These are phyloP conservation scores for Aspergillus eucalypticola DNA, from an alignment of 2,329 filamentous ascomycete genomes.

Conservation along the genomic window DNA sequence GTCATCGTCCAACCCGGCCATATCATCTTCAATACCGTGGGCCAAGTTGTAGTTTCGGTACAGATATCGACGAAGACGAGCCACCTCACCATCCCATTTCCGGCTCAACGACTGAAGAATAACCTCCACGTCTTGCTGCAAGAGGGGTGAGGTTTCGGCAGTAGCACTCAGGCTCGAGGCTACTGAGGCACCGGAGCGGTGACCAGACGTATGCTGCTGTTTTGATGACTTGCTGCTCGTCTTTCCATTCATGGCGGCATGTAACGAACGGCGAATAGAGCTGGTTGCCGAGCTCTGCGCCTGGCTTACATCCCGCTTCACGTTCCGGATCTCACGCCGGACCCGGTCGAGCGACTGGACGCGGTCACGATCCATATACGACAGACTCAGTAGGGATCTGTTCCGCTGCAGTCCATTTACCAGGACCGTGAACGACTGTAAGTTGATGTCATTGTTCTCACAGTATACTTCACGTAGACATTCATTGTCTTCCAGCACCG, in stretches of 20 bases:
- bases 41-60: slow-evolving; percentile 48
- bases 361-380: slow-evolving; percentile 64
- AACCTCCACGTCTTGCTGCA: slow-evolving; percentile 43
- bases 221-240: slow-evolving; percentile 38
- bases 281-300: slow-evolving; percentile 35
- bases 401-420: slow-evolving; percentile 70
- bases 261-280: slow-evolving; percentile 47
- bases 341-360: slow-evolving; percentile 61
- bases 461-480: slow-evolving; percentile 67
- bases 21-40: slow-evolving; percentile 33
- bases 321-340: slow-evolving; percentile 56
- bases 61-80: slow-evolving; percentile 46
- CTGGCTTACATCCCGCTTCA: slow-evolving; percentile 44
- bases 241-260: slow-evolving; percentile 41
- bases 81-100: slow-evolving; percentile 50
- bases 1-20: slow-evolving; percentile 30
- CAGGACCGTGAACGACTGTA: slow-evolving; percentile 69
- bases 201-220: slow-evolving; percentile 22
- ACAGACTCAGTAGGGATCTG: slow-evolving; percentile 61
- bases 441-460: slow-evolving; percentile 69
- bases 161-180: slow-evolving; percentile 17
- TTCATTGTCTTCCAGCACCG: slow-evolving; percentile 65
- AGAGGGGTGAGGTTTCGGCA: slow-evolving; percentile 28
- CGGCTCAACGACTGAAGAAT: slow-evolving; percentile 44
- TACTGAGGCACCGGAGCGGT: slow-evolving; percentile 13